Evolutionary conservation across 345 rosid species (phyloP), one percentile per base, ranked within the genome.

Genomic region (Litchi chinensis): DNA sequence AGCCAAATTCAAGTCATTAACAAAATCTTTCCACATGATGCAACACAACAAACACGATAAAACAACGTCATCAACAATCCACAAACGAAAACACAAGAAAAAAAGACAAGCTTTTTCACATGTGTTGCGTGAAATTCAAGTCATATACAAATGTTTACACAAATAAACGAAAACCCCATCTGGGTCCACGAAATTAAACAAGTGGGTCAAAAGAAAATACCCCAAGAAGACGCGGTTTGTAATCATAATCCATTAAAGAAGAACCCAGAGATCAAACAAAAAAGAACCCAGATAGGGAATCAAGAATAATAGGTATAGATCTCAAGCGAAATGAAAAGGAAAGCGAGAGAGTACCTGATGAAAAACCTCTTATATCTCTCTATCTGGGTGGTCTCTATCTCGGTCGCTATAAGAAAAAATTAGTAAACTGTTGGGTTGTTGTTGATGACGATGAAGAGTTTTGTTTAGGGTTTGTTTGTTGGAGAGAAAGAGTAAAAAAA

Each of bases 161-260:
- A 32, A 32, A 32, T 2, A 32, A 32, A 32, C 37, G 37, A 32
- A 32, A 32, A 32, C 37, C 37, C 37, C 37, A 32, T 32, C 37
- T 32, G 37, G 37, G 37, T 32, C 37, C 37, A 32, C 37, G 37
- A 32, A 32, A 32, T 32, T 32, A 32, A 32, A 32, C 37, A 32
- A 32, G 28, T 26, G 28, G 28, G 28, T 26, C 28, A 26, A 26
- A 26, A 26, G 37, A 32, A 32, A 11, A 46, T 46, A 87, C 90
- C 90, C 76, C 78, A 76, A 77, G 72, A 68, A 75, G 82, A 54
- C 76, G 88, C 32, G 78, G 82, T 68, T 75, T 79, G 76, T 78
- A 84, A 15, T 75, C 85, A 74, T 70, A 75, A 77, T 84, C 92
- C 92, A 64, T 41, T 80, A 85, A 64, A 77, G 28, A 39, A 63